Conservation (phyloP, 2,329 filamentous ascomycete genomes). For the Aspergillus luchuensis region DNA sequence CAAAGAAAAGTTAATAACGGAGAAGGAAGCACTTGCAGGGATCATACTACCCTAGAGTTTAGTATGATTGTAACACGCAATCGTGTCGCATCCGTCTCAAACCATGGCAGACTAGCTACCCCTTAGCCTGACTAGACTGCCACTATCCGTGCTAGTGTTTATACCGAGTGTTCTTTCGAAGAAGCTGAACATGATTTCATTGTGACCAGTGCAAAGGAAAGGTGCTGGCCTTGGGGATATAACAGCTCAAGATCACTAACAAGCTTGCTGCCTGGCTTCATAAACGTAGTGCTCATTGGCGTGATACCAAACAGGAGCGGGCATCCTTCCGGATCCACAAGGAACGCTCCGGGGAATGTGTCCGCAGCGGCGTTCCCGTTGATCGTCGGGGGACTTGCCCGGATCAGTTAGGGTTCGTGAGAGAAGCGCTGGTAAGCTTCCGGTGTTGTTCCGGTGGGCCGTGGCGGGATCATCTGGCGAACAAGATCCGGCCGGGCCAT, state of each 20-base stretch:
- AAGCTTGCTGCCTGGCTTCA: not conserved
- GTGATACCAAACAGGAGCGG: not conserved
- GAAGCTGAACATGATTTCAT: not conserved
- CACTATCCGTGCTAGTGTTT: not conserved
- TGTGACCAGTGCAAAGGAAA: not conserved
- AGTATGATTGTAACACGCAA: not conserved
- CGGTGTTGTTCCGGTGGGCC: not conserved
- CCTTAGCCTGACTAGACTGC: not conserved
- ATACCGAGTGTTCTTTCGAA: not conserved
- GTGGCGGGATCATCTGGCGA: not conserved
- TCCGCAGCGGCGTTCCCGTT: not conserved
- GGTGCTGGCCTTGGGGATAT: not conserved
- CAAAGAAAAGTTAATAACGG: not conserved
- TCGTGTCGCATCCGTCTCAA: not conserved
- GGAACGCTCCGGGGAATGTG: not conserved
- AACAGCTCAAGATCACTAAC: not conserved
- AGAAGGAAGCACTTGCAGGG: not conserved
- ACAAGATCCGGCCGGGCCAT: not conserved
- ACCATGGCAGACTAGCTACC: not conserved
- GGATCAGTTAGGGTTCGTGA: not conserved
- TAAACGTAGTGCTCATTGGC: not conserved
- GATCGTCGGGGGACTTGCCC: not conserved
- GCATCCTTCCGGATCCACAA: not conserved
- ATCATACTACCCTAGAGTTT: not conserved
- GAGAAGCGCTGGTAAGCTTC: not conserved